phyloP scores from a whole-genome alignment of 2,329 filamentous ascomycete genomes.

The Tricladium varicosporioides region DNA sequence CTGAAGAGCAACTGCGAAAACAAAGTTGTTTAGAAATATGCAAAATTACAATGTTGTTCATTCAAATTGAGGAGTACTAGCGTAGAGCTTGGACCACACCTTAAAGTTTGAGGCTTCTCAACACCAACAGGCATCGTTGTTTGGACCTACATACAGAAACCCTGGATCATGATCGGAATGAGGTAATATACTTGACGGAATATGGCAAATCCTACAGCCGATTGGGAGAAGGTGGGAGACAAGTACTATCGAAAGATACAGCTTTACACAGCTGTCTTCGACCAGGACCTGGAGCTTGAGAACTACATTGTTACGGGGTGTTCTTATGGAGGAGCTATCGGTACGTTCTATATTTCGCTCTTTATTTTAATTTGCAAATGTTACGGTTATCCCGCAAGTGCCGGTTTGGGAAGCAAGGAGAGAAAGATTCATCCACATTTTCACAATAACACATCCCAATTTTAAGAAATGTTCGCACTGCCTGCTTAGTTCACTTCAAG shows the following conservation, averaged over 20 bases:
- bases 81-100: slow-evolving; percentile 29
- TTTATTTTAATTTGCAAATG: not conserved
- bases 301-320: slow-evolving; percentile 91
- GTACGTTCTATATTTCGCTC: slow-evolving; percentile 48
- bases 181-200: slow-evolving; percentile 12
- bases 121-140: not conserved
- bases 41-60: not conserved
- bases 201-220: slow-evolving; percentile 49
- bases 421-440: not conserved
- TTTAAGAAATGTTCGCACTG: no score
- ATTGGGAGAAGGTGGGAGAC: slow-evolving; percentile 93
- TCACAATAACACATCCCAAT: no score
- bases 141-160: not conserved
- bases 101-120: slow-evolving; percentile 16
- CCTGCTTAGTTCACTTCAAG: no score
- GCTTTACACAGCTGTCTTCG: slow-evolving; percentile 90
- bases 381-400: not conserved
- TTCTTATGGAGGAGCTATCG: slow-evolving; percentile 89
- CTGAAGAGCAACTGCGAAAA: not conserved
- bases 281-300: slow-evolving; percentile 89
- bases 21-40: not conserved
- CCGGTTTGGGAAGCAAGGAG: not conserved
- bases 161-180: slow-evolving; percentile 12
- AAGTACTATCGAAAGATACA: slow-evolving; percentile 94
- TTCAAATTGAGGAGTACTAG: slow-evolving; percentile 19